Evolutionary conservation across 768 basidiomycete genomes (phyloP).

Genomic region (Guyanaporus albipodus): DNA sequence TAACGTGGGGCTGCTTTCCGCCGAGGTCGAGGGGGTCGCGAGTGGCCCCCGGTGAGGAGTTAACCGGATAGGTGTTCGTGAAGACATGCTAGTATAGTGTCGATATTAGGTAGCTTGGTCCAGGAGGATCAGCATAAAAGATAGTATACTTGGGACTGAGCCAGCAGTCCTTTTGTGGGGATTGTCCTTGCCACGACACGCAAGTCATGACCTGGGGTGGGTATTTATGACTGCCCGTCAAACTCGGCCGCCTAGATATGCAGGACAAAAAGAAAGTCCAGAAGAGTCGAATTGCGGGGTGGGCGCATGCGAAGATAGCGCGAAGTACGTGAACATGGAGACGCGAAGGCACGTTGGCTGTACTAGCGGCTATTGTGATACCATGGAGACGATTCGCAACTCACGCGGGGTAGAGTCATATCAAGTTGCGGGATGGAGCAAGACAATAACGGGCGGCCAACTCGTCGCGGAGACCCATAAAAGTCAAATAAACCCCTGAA

Average conservation of each 20-base stretch:
- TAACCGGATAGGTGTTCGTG: slow-evolving; percentile 23
- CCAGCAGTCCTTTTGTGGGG: slow-evolving; percentile 27
- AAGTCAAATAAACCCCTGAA: slow-evolving; percentile 15
- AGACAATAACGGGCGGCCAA: slow-evolving; percentile 22
- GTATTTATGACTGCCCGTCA: slow-evolving; percentile 23
- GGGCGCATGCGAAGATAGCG: neutral
- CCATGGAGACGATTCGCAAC: slow-evolving; percentile 26
- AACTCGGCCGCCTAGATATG: neutral
- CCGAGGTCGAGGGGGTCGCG: slow-evolving; percentile 18
- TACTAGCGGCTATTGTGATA: slow-evolving; percentile 28
- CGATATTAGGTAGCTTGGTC: slow-evolving; percentile 17
- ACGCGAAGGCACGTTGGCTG: slow-evolving; percentile 12
- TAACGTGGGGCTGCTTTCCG: slow-evolving; percentile 16
- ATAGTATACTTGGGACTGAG: slow-evolving; percentile 25
- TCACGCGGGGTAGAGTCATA: slow-evolving; percentile 6
- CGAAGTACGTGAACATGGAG: slow-evolving; percentile 20
- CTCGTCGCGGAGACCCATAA: slow-evolving; percentile 5
- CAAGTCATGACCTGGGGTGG: neutral
- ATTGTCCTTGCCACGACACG: slow-evolving; percentile 10
- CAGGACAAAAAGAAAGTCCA: slow-evolving; percentile 21
- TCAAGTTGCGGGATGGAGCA: slow-evolving; percentile 9
- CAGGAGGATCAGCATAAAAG: slow-evolving; percentile 14
- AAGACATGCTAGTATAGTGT: slow-evolving; percentile 20
- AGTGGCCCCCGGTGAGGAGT: slow-evolving; percentile 28
- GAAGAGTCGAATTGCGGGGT: slow-evolving; percentile 1